phyloP scores from a whole-genome alignment of 2,329 filamentous ascomycete species.

The Cryphonectria radicalis region DNA sequence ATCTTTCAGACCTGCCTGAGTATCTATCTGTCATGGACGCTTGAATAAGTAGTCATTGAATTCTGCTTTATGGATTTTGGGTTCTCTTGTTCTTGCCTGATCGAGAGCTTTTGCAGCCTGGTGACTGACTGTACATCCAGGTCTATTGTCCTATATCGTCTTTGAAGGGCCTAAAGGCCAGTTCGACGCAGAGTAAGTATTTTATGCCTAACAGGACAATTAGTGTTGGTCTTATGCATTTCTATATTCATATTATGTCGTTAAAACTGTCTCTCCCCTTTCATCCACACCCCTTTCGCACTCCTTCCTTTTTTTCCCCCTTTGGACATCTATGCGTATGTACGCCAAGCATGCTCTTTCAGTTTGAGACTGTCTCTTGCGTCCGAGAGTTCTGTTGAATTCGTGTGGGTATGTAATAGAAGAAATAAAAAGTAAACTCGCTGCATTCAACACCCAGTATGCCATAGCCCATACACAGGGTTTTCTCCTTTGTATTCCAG shows the following conservation, averaged over 20 bases:
- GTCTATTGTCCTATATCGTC: not conserved
- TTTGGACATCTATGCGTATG: not conserved
- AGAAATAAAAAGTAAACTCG: conserved; percentile 17
- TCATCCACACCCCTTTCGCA: not conserved
- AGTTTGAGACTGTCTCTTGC: not conserved
- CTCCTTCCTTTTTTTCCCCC: not conserved
- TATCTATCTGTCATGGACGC: no score
- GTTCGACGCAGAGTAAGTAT: not conserved
- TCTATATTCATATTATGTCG: not conserved
- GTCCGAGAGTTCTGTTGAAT: not conserved
- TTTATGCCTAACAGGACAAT: no score
- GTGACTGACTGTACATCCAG: not conserved
- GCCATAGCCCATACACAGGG: not conserved
- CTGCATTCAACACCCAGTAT: not conserved
- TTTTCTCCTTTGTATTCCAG: not conserved
- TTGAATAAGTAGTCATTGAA: no score
- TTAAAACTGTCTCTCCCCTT: not conserved
- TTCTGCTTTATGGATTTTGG: not conserved
- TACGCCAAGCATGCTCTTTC: not conserved
- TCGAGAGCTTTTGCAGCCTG: not conserved
- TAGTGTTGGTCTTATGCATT: not conserved
- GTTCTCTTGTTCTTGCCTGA: not conserved
- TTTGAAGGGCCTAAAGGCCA: not conserved
- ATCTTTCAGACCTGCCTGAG: no score
- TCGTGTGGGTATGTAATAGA: conserved; percentile 17